Base-by-base conservation (phyloP, 2,329 filamentous ascomycete genomes). In the Colletotrichum musicola region DNA sequence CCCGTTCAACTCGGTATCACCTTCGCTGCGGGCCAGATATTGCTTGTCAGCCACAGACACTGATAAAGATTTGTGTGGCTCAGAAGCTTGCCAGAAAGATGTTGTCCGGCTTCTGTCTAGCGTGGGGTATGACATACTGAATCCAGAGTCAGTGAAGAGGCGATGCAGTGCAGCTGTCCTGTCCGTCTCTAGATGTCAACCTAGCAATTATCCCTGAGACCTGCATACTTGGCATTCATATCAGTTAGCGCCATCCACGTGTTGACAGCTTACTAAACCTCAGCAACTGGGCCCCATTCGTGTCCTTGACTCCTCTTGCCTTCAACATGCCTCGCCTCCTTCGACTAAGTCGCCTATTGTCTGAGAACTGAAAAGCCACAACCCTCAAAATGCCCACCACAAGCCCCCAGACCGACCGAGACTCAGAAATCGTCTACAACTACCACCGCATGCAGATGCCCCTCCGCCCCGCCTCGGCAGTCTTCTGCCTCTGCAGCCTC, bases 401-500 rank as follows among this genome's bases (percentile, higher is more conserved):
- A 14, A 25, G 16, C 3, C 4, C 35, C 5, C 18, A 68, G 6
- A 47, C 68, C 18, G 61, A 72, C 25, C 62, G 54, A 3, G 81
- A 84, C 61, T 81, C 81, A 12, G 73, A 75, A 54, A 71, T 76
- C 22, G 71, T 85, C 35, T 85, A 83, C 74, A 76, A 81, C 64
- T 85, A 84, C 73, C 82, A 83, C 73, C 81, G 77, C 51, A 79
- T 83, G 73, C 70, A 73, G 67, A 79, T 81, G 75, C 59, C 77
- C 12, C 74, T 81, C 20, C 64, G 55, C 20, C 76, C 77, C 53
- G 79, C 79, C 58, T 79, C 81, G 64, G 81, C 82, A 61, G 76
- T 84, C 64, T 85, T 85, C 77, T 81, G 80, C 73, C 79, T 85
- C 51, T 84, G 83, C 75, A 83, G 81, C 71, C 82, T 84, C 67